phyloP scores from a whole-genome alignment of 768 basidiomycete species.

The Lactarius sanguifluus region DNA sequence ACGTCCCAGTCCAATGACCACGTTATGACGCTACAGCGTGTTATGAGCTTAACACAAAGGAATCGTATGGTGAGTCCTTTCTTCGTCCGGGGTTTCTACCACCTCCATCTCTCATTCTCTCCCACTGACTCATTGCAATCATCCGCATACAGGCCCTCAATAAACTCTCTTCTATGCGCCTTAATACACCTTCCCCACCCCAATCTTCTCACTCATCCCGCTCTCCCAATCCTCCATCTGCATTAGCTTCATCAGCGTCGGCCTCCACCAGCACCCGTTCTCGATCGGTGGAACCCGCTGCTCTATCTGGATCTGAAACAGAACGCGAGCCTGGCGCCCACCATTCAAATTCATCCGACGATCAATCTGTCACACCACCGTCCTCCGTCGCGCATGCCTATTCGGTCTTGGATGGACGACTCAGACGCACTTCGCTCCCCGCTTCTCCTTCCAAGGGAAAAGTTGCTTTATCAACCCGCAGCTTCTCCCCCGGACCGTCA shows the following conservation, averaged over 20 bases:
- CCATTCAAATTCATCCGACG: slow-evolving; percentile 39
- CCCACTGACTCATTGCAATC: neutral
- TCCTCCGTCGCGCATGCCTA: slow-evolving; percentile 31
- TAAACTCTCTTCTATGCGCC: slow-evolving; percentile 61
- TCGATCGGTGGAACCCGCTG: slow-evolving; percentile 33
- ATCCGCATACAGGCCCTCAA: slow-evolving; percentile 25
- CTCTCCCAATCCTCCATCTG: slow-evolving; percentile 30
- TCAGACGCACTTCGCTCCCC: slow-evolving; percentile 51
- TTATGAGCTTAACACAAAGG: slow-evolving; percentile 66
- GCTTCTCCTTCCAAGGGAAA: slow-evolving; percentile 42
- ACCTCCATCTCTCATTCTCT: neutral
- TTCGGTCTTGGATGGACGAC: slow-evolving; percentile 37
- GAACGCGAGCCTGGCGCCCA: slow-evolving; percentile 58
- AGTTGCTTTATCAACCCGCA: slow-evolving; percentile 29
- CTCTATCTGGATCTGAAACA: slow-evolving; percentile 74
- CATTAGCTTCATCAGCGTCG: slow-evolving; percentile 32
- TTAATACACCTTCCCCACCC: slow-evolving; percentile 55
- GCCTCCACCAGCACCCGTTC: slow-evolving; percentile 35
- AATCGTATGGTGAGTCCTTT: slow-evolving; percentile 63
- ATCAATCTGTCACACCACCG: slow-evolving; percentile 41
- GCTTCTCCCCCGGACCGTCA: slow-evolving; percentile 42
- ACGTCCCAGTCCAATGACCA: slow-evolving; percentile 49
- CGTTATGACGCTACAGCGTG: slow-evolving; percentile 59
- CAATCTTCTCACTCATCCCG: slow-evolving; percentile 40
- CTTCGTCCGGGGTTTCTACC: slow-evolving; percentile 13